phyloP scores from a whole-genome alignment of 805 yeast species.

The Barnettozyma wickerhamii region DNA sequence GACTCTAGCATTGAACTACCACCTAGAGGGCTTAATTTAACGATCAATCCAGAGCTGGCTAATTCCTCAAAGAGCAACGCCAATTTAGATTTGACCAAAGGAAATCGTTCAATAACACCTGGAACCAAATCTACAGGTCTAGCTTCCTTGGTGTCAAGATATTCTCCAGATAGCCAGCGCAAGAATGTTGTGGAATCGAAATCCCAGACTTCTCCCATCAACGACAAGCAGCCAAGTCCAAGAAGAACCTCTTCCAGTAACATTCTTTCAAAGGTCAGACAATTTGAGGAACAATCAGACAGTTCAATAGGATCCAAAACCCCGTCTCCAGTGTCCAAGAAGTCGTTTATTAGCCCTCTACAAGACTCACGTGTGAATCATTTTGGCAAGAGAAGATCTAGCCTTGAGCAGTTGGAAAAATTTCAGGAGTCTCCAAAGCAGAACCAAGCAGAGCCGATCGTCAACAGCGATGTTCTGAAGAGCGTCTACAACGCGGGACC shows the following conservation, averaged over 20 bases:
- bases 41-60: constrained; percentile 17
- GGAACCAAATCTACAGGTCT: constrained; percentile 11
- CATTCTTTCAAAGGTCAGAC: constrained; percentile 29
- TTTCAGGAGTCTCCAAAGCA: not conserved
- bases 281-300: constrained; percentile 23
- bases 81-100: not conserved
- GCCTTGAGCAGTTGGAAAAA: constrained; percentile 7
- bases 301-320: constrained; percentile 14
- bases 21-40: constrained; percentile 18
- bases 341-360: constrained; percentile 16
- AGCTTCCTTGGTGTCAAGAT: constrained; percentile 13
- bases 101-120: constrained; percentile 6
- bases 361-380: constrained; percentile 19
- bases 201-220: not conserved
- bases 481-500: too few relatives aligned
- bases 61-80: constrained; percentile 8
- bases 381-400: constrained; percentile 19
- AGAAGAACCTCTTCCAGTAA: constrained; percentile 26
- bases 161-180: constrained; percentile 13
- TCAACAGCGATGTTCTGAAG: too few relatives aligned
- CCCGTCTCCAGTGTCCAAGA: constrained; percentile 10
- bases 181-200: not conserved
- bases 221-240: constrained; percentile 9
- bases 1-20: constrained; percentile 5
- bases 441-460: too few relatives aligned